phyloP scores from a whole-genome alignment of 805 yeast species.

The Naumovozyma baii region DNA sequence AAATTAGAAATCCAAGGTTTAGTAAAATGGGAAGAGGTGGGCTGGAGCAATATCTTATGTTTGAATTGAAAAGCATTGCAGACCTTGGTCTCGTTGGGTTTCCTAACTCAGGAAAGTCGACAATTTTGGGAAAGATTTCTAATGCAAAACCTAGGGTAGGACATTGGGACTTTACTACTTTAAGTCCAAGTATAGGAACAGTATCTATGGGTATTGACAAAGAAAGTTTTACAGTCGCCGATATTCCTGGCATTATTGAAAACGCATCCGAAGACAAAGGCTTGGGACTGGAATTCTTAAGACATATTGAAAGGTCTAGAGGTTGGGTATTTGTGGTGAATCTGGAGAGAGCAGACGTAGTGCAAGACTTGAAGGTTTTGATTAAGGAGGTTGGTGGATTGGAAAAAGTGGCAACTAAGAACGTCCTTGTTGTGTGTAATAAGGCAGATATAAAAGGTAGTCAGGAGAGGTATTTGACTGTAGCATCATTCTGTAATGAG shows the following conservation, averaged over 20 bases:
- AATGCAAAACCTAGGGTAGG: constrained; percentile 87
- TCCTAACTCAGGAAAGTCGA: constrained; percentile 95
- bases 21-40: constrained; percentile 72
- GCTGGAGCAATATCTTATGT: constrained; percentile 52
- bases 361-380: constrained; percentile 51
- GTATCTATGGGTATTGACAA: constrained; percentile 55
- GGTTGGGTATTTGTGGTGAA: constrained; percentile 84
- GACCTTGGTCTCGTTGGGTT: constrained; percentile 91
- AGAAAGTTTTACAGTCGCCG: constrained; percentile 80
- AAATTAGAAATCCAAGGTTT: constrained; percentile 83
- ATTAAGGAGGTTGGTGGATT: constrained; percentile 60
- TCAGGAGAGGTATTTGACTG: constrained; percentile 34
- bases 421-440: constrained; percentile 75
- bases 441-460: constrained; percentile 66
- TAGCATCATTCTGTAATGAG: constrained; percentile 38
- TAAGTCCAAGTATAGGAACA: constrained; percentile 88
- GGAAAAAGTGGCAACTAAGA: constrained; percentile 49
- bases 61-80: constrained; percentile 82
- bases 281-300: constrained; percentile 83
- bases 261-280: constrained; percentile 84
- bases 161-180: constrained; percentile 93
- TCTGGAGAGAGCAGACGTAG: constrained; percentile 58
- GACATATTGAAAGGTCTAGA: constrained; percentile 87
- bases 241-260: constrained; percentile 89
- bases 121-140: constrained; percentile 76